phyloP scores from a whole-genome alignment of 257 asterid genomes.

The Hygrophila difformis region DNA sequence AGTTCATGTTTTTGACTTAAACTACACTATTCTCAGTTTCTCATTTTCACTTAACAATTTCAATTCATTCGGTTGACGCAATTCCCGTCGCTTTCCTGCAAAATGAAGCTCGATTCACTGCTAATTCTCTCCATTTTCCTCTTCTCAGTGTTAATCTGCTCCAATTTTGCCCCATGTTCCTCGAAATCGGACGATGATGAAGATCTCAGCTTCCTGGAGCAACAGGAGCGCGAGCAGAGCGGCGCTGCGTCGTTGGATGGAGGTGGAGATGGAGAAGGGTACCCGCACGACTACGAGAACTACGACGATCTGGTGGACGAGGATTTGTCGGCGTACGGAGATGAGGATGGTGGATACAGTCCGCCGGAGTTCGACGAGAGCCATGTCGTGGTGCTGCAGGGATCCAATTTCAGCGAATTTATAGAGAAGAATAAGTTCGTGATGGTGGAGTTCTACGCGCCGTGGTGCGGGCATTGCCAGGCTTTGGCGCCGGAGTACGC shows the following conservation, averaged over 20 bases:
- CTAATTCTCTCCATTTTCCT: constrained; percentile 31
- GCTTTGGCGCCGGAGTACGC: constrained; percentile 84
- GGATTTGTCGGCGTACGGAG: constrained; percentile 19
- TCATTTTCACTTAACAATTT: background rate
- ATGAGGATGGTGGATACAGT: constrained; percentile 33
- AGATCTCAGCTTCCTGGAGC: constrained; percentile 74
- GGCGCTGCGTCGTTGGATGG: constrained; percentile 19
- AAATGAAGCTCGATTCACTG: constrained; percentile 31
- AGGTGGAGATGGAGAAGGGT: too few relatives aligned
- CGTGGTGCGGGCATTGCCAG: constrained; percentile 92
- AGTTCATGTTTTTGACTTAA: too few relatives aligned
- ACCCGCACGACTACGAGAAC: constrained; percentile 52
- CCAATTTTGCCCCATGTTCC: constrained; percentile 18
- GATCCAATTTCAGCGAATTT: constrained; percentile 59
- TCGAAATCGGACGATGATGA: constrained; percentile 47
- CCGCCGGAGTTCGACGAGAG: constrained; percentile 57
- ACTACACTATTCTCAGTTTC: constrained; percentile 9
- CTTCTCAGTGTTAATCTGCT: constrained; percentile 36
- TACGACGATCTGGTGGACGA: constrained; percentile 47
- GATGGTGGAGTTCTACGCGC: constrained; percentile 90
- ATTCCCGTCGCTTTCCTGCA: background rate
- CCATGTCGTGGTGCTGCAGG: constrained; percentile 60
- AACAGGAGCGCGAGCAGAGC: constrained; percentile 32
- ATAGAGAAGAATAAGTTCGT: constrained; percentile 51
- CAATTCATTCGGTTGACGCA: background rate